Evolutionary conservation across 805 yeast genomes (phyloP).

Genomic region (Torulaspora maleeae): DNA sequence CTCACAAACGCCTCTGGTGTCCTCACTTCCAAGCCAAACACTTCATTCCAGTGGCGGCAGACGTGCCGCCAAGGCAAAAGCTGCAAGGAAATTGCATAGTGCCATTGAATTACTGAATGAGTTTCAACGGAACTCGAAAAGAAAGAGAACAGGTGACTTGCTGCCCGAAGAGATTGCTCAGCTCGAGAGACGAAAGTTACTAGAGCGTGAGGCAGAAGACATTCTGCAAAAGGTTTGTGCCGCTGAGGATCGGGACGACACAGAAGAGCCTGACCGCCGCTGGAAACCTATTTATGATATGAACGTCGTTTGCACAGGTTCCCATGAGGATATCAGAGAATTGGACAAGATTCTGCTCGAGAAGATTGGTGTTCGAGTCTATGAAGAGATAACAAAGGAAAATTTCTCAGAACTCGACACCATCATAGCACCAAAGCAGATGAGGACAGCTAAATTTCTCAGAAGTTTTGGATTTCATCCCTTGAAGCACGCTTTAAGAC

Average conservation of each 20-base stretch:
- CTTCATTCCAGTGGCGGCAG: constrained; percentile 25
- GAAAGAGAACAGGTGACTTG: constrained; percentile 33
- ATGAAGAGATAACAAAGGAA: constrained; percentile 23
- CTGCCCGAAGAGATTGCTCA: constrained; percentile 41
- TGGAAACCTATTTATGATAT: constrained; percentile 37
- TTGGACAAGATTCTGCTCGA: constrained; percentile 43
- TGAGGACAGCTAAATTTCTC: constrained; percentile 84
- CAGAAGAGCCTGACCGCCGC: constrained; percentile 2
- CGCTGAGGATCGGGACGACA: constrained; percentile 10
- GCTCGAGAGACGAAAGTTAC: constrained; percentile 29
- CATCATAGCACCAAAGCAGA: constrained; percentile 72
- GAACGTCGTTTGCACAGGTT: constrained; percentile 59
- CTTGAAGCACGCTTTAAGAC: constrained; percentile 47
- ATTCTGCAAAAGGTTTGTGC: constrained; percentile 9
- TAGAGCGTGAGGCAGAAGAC: constrained; percentile 24
- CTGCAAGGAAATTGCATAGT: constrained; percentile 59
- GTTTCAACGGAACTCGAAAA: constrained; percentile 52
- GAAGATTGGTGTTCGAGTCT: constrained; percentile 54
- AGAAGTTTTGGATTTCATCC: constrained; percentile 58
- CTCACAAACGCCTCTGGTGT: constrained; percentile 7
- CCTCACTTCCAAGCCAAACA: constrained; percentile 11
- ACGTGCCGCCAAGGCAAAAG: constrained; percentile 63
- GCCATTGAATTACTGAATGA: constrained; percentile 65
- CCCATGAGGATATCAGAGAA: constrained; percentile 45
- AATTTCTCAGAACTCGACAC: constrained; percentile 39